Evolutionary conservation across 192 early-diverging fungal species (phyloP).

Genomic region (Linnemannia elongata): DNA sequence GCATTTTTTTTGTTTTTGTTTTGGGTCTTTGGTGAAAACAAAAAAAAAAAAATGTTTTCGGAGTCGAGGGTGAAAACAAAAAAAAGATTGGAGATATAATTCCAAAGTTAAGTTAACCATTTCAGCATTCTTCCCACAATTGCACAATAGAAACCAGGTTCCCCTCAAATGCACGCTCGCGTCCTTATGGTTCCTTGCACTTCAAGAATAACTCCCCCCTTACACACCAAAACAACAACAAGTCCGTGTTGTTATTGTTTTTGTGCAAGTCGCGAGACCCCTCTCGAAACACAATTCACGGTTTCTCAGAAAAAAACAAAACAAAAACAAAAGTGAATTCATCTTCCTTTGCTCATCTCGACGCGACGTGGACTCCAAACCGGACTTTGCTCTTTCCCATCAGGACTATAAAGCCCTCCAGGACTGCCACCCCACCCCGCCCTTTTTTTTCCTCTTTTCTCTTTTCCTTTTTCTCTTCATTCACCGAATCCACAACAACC

Average conservation of each 20-base stretch:
- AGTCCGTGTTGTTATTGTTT: neutral
- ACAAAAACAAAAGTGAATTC: slow-evolving; percentile 2
- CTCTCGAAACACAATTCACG: neutral
- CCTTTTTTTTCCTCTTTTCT: neutral
- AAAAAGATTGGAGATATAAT: neutral
- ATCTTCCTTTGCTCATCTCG: slow-evolving; percentile 1
- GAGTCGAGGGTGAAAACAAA: neutral
- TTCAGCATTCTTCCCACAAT: no score
- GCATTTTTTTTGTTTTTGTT: neutral
- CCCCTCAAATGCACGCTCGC: no score
- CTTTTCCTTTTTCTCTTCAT: slow-evolving; percentile 13
- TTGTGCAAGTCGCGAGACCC: neutral
- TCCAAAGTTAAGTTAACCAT: neutral
- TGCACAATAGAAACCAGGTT: no score
- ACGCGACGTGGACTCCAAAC: neutral
- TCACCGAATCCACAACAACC: neutral
- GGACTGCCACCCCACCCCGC: neutral
- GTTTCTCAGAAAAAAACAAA: neutral
- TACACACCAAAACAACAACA: no score
- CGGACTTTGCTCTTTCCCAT: neutral
- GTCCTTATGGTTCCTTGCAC: no score
- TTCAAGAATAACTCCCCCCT: no score
- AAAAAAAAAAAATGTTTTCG: neutral
- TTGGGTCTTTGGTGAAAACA: neutral
- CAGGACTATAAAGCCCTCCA: slow-evolving; percentile 8